Conservation (phyloP, 768 basidiomycete species). For the Gymnopilus junonius region DNA sequence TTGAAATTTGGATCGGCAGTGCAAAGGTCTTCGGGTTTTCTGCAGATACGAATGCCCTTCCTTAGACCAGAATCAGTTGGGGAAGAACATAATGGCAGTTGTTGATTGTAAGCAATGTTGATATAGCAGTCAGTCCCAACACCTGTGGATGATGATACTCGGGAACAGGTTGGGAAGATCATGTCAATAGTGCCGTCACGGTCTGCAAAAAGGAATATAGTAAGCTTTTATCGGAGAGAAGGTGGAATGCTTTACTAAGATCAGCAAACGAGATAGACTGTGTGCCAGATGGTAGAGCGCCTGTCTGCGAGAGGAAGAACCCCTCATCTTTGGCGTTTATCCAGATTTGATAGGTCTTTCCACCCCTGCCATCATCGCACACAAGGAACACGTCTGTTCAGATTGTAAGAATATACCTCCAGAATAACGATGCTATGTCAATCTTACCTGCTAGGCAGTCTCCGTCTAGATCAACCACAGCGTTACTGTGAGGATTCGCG, state of each 20-base stretch:
- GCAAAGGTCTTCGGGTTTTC: slow-evolving; percentile 83
- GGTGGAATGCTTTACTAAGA: slow-evolving; percentile 58
- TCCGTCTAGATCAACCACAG: slow-evolving; percentile 91
- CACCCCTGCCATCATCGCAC: slow-evolving; percentile 68
- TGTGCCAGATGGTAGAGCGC: slow-evolving; percentile 72
- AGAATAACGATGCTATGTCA: neutral
- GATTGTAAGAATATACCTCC: neutral
- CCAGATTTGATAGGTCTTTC: slow-evolving; percentile 88
- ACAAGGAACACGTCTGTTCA: slow-evolving; percentile 83
- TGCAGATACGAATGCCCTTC: slow-evolving; percentile 62
- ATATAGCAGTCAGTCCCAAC: slow-evolving; percentile 78
- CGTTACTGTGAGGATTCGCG: slow-evolving; percentile 93
- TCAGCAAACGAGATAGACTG: slow-evolving; percentile 90
- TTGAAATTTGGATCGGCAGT: slow-evolving; percentile 78
- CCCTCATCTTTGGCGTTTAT: slow-evolving; percentile 80
- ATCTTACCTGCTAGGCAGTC: slow-evolving; percentile 89
- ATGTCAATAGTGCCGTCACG: slow-evolving; percentile 97
- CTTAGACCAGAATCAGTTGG: slow-evolving; percentile 52
- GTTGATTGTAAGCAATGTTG: slow-evolving; percentile 93
- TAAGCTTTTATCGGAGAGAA: neutral
- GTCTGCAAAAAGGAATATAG: slow-evolving; percentile 49
- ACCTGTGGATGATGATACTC: slow-evolving; percentile 69
- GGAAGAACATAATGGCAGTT: slow-evolving; percentile 78
- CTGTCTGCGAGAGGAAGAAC: slow-evolving; percentile 70
- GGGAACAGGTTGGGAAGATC: slow-evolving; percentile 84